phyloP scores from a whole-genome alignment of 1,284 basidiomycete species.

The Ganoderma meredithae region DNA sequence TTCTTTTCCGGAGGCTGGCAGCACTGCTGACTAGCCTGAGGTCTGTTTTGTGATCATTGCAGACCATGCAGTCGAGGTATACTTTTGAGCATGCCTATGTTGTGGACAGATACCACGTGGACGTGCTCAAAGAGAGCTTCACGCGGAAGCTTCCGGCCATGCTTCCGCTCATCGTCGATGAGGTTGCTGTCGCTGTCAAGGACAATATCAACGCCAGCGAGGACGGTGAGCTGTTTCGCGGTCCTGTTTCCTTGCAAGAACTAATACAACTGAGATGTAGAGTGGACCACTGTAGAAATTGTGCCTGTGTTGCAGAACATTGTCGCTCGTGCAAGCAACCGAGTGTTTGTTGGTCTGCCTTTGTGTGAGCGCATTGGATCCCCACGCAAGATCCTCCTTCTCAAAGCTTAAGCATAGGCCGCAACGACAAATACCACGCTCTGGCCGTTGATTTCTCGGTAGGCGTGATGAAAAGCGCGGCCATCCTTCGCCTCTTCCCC shows the following conservation, averaged over 20 bases:
- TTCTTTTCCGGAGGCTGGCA: background rate
- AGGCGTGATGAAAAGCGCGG: slow-evolving; percentile 18
- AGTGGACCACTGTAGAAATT: slow-evolving; percentile 16
- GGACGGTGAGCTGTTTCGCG: background rate
- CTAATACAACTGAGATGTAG: background rate
- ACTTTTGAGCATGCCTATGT: slow-evolving; percentile 31
- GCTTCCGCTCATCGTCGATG: slow-evolving; percentile 37
- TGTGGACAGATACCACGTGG: slow-evolving; percentile 38
- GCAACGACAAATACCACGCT: slow-evolving; percentile 25
- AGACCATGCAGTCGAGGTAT: slow-evolving; percentile 26
- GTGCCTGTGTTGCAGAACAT: slow-evolving; percentile 16
- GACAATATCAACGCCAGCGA: slow-evolving; percentile 23
- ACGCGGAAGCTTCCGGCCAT: slow-evolving; percentile 33
- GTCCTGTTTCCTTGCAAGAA: background rate
- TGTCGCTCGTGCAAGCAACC: slow-evolving; percentile 43
- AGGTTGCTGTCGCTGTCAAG: slow-evolving; percentile 34
- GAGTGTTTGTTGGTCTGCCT: slow-evolving; percentile 53
- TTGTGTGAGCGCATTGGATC: slow-evolving; percentile 38
- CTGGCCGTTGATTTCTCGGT: slow-evolving; percentile 22
- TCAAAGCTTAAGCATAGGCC: slow-evolving; percentile 9
- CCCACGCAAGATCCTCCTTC: background rate
- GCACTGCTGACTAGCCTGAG: background rate
- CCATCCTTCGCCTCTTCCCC: slow-evolving; percentile 22
- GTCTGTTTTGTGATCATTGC: background rate
- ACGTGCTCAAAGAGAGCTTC: slow-evolving; percentile 35